These are phyloP conservation scores for Diphasiastrum complanatum DNA, from an alignment of 83 land plant species.

Conservation along the genomic window DNA sequence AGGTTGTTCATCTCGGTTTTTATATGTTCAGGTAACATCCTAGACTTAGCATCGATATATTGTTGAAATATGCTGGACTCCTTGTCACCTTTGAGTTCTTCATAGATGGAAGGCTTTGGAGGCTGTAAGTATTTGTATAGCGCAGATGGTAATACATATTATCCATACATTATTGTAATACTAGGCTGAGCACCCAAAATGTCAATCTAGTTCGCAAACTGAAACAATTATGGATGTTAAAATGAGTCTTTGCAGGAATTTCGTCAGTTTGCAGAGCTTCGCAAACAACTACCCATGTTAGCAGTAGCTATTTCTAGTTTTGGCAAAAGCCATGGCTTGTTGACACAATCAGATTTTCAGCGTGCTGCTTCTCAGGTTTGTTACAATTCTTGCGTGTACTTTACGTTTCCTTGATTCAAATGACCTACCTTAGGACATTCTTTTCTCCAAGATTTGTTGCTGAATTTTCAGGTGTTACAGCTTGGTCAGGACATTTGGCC, in stretches of 20 bases:
- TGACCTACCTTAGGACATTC: neutral
- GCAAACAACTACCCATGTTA: slow-evolving; percentile 43
- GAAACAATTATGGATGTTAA: neutral
- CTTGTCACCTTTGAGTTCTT: no score
- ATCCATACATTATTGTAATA: neutral
- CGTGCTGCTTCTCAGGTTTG: slow-evolving; percentile 52
- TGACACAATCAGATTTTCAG: slow-evolving; percentile 54
- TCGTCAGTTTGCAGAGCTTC: slow-evolving; percentile 47
- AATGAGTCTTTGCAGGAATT: slow-evolving; percentile 39
- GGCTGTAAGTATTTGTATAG: no score
- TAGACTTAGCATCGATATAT: no score
- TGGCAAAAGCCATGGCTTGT: slow-evolving; percentile 55
- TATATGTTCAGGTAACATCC: no score
- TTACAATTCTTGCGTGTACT: neutral
- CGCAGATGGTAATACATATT: neutral
- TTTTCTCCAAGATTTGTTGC: no score
- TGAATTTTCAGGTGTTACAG: no score
- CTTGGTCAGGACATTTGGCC: neutral
- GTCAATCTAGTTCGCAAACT: neutral
- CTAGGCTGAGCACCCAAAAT: neutral
- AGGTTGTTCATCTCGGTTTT: no score
- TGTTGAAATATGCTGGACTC: no score
- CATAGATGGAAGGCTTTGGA: no score
- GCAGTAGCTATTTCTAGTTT: slow-evolving; percentile 56
- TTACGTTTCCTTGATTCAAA: neutral